Conservation (phyloP, 192 early-diverging fungal genomes). For the Coemansia sp. region DNA sequence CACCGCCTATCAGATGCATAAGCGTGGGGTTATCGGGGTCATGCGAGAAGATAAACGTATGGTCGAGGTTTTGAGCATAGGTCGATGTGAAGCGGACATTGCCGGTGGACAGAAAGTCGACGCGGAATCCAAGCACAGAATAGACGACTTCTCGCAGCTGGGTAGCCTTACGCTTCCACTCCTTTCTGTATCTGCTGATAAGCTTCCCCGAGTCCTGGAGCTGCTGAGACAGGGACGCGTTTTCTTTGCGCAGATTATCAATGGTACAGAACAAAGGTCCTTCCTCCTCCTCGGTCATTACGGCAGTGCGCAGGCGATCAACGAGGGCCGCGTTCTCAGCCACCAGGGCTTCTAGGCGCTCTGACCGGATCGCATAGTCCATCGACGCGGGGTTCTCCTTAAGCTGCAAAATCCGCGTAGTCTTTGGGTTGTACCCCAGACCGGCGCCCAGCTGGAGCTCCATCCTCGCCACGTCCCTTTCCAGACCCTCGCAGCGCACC, state of each 20-base stretch:
- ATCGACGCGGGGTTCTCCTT: conserved; percentile 72
- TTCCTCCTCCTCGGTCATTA: background rate
- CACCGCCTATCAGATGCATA: conserved; percentile 69
- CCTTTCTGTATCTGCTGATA: conserved; percentile 63
- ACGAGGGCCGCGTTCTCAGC: conserved; percentile 73
- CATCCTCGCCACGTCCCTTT: conserved; percentile 59
- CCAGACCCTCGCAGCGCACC: conserved; percentile 42
- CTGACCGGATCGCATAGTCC: conserved; percentile 70
- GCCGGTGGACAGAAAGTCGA: conserved; percentile 70
- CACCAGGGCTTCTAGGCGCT: conserved; percentile 63
- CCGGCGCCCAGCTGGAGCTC: conserved; percentile 66
- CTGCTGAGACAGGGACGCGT: conserved; percentile 54
- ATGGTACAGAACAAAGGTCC: conserved; percentile 46
- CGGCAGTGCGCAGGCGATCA: conserved; percentile 24
- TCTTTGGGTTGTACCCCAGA: conserved; percentile 61
- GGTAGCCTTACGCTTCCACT: conserved; percentile 66
- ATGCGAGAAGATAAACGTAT: conserved; percentile 70
- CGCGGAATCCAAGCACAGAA: conserved; percentile 68
- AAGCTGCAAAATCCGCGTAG: conserved; percentile 70
- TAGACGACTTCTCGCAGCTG: conserved; percentile 78
- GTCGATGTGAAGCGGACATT: conserved; percentile 75
- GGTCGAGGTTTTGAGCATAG: conserved; percentile 62
- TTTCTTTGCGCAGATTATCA: conserved; percentile 61
- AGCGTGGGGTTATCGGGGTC: conserved; percentile 66
- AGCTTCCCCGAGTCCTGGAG: conserved; percentile 70